Conservation (phyloP, 73 alveolate species). For the Durusdinium trenchii region DNA sequence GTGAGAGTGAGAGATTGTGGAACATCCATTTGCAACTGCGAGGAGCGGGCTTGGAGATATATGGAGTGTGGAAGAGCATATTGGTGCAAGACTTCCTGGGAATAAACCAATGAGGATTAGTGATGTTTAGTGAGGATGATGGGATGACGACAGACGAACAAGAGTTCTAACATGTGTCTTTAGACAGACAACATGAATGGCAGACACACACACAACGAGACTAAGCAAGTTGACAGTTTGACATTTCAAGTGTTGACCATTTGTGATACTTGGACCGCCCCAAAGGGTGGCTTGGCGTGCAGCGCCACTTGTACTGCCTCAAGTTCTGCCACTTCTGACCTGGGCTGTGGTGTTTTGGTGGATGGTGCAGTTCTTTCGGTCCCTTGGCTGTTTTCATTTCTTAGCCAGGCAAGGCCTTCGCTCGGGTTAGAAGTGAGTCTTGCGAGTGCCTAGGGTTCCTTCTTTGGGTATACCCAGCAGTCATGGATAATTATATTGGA, state of each 20-base stretch:
- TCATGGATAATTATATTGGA: not conserved
- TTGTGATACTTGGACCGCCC: no score
- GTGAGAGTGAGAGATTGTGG: slow-evolving; percentile 54
- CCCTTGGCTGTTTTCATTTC: not conserved
- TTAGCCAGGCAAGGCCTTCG: not conserved
- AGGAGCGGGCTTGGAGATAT: slow-evolving; percentile 35
- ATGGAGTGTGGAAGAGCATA: no score
- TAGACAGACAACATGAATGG: no score
- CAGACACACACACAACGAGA: no score
- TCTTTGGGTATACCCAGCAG: not conserved
- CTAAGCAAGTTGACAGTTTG: no score
- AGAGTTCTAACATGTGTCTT: no score
- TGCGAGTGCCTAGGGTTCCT: not conserved
- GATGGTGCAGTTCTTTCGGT: slow-evolving; percentile 66
- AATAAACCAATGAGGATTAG: no score
- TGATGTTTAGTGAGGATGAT: no score
- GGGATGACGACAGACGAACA: no score
- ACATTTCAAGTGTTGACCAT: no score
- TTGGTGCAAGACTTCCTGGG: no score
- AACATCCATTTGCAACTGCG: slow-evolving; percentile 53
- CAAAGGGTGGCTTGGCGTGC: slow-evolving; percentile 59
- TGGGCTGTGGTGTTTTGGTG: slow-evolving; percentile 43
- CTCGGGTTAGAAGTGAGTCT: not conserved
- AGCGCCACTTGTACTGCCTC: not conserved
- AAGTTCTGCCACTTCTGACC: slow-evolving; percentile 52